Base-by-base conservation (phyloP, 2,329 filamentous ascomycete species). In the Niveomyces coronatus region DNA sequence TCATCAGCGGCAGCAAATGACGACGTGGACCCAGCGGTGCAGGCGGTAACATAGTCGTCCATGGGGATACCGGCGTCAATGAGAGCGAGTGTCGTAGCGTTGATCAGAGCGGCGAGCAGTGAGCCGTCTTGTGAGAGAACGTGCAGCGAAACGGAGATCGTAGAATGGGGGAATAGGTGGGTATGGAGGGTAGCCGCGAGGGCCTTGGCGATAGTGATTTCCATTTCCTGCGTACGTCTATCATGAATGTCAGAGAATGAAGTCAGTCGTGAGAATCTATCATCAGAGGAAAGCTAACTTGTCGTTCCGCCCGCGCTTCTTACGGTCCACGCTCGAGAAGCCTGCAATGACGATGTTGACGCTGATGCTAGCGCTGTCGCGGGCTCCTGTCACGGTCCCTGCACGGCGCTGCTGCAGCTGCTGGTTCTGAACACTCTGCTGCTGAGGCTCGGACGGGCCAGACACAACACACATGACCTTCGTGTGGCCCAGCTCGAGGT, bases 401-500 rank as follows among this genome's bases (percentile, higher is more conserved):
- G 55, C 30, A 10, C 36, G 20, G n/a, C 10, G 9, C 18, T 37
- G 48, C 37, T 50, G 39, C n/a, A 38, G 35, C 24, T 43, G 39
- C 19, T 40, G 50, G 44, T 61, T 61, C 37, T 64, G 62, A n/a
- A n/a, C n/a, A n/a, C n/a, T n/a, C n/a, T n/a, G n/a, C n/a, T n/a
- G n/a, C n/a, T n/a, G n/a, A n/a, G n/a, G n/a, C 61, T 98, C 91
- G 26, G 75, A 77, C 0, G 91, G 91, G 0, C 91, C 91, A 2
- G 80, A 78, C 33, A 98, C 80, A 17, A 88, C 86, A 62, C 89
- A 95, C 63, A 96, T 85, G 49, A 98, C 82, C 57, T 94, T 91
- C 16, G 91, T 98, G 63, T 96, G 94, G 51, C 91, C 91, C 81
- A 94, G 94, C 57, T 94, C 86, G 42, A 96, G 77, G 62, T 94